Evolutionary conservation across 2,329 filamentous ascomycete genomes (phyloP).

Genomic region (Aspergillus ochraceoroseus): DNA sequence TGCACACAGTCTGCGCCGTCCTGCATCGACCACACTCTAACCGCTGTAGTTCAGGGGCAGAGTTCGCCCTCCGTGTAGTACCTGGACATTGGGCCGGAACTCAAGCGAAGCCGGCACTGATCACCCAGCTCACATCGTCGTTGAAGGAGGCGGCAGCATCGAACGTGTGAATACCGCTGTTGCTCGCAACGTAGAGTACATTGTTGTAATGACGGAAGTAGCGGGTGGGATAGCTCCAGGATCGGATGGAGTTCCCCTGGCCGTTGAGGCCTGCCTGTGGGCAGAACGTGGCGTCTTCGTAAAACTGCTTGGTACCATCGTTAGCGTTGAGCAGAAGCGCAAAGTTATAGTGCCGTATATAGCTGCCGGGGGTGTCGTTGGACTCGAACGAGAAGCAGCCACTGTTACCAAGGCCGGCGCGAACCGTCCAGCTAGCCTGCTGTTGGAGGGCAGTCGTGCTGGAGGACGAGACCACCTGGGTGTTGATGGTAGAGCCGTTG

Average conservation of each 20-base stretch:
- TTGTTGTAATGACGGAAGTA: constrained; percentile 54
- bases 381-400: constrained; percentile 60
- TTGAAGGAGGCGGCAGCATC: constrained; percentile 50
- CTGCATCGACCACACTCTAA: no score
- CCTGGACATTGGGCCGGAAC: no score
- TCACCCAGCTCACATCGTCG: constrained; percentile 52
- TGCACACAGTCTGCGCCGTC: no score
- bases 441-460: constrained; percentile 49
- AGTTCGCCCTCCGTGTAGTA: no score
- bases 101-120: constrained; percentile 46
- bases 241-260: constrained; percentile 49
- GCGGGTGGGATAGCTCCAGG: constrained; percentile 59
- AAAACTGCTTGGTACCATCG: constrained; percentile 54
- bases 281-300: constrained; percentile 62
- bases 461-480: constrained; percentile 51
- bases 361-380: constrained; percentile 54
- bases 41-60: no score
- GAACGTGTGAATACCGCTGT: constrained; percentile 54
- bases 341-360: constrained; percentile 54
- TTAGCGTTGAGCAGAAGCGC: constrained; percentile 47
- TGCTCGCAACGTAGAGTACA: constrained; percentile 48
- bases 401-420: constrained; percentile 52
- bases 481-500: constrained; percentile 49
- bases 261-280: constrained; percentile 50
- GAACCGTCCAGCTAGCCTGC: constrained; percentile 52